Evolutionary conservation across 768 basidiomycete genomes (phyloP).

Genomic region (Mycena metata): DNA sequence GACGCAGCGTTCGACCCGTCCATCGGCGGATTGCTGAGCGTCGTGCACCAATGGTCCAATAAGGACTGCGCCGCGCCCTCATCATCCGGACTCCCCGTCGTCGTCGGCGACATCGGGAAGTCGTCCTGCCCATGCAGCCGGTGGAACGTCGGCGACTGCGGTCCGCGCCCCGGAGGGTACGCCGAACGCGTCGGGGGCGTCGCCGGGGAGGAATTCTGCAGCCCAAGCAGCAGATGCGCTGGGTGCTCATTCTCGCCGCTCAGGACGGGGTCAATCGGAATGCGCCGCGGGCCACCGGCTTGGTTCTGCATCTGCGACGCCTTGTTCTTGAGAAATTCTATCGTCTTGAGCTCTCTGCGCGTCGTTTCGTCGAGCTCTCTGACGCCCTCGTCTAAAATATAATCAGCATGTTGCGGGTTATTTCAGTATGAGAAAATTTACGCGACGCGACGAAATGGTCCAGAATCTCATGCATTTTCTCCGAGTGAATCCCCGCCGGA

Average conservation of each 20-base stretch:
- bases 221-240: slow-evolving; percentile 64
- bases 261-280: slow-evolving; percentile 44
- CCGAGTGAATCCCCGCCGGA: slow-evolving; percentile 77
- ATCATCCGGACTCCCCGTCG: slow-evolving; percentile 83
- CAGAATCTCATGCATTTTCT: slow-evolving; percentile 82
- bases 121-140: slow-evolving; percentile 69
- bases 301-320: slow-evolving; percentile 67
- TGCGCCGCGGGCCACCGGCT: slow-evolving; percentile 46
- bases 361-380: slow-evolving; percentile 88
- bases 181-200: slow-evolving; percentile 52
- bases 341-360: slow-evolving; percentile 84
- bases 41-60: slow-evolving; percentile 88
- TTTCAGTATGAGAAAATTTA: too few species aligned
- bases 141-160: slow-evolving; percentile 70
- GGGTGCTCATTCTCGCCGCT: slow-evolving; percentile 55
- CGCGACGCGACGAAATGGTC: slow-evolving; percentile 82
- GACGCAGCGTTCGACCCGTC: slow-evolving; percentile 65
- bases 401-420: too few species aligned
- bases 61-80: slow-evolving; percentile 82
- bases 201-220: slow-evolving; percentile 57
- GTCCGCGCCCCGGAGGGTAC: slow-evolving; percentile 44
- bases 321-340: slow-evolving; percentile 83
- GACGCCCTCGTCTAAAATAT: slow-evolving; percentile 56
- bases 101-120: slow-evolving; percentile 69
- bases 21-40: slow-evolving; percentile 74